Evolutionary conservation across 176 grass and related monocot genomes (phyloP).

Genomic region (Pontederia paniculata): DNA sequence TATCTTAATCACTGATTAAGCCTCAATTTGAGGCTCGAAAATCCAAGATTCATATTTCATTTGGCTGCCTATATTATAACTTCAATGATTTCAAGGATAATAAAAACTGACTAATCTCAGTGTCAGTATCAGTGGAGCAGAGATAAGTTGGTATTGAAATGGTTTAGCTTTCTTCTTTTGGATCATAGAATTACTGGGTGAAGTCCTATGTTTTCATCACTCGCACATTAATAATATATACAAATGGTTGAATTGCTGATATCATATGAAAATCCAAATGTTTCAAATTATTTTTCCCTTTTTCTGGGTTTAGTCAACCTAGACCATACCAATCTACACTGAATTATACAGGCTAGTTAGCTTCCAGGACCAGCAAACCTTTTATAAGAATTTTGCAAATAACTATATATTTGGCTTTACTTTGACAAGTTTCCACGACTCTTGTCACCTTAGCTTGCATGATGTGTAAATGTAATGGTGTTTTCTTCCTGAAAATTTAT

Average conservation of each 20-base stretch:
- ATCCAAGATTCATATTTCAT: conserved; percentile 42
- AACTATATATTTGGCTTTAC: too few species aligned
- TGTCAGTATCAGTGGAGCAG: neutral
- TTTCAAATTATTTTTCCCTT: conserved; percentile 1
- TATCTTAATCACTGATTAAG: conserved; percentile 74
- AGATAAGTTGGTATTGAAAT: too few species aligned
- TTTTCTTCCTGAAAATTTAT: neutral
- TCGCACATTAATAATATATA: too few species aligned
- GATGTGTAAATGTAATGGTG: neutral
- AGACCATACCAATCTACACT: too few species aligned
- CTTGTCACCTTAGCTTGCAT: neutral
- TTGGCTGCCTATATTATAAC: neutral
- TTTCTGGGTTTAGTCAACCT: conserved; percentile 1
- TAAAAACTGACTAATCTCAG: neutral
- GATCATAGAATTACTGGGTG: too few species aligned
- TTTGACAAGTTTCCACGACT: neutral
- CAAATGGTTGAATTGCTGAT: conserved; percentile 67
- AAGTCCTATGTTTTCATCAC: too few species aligned
- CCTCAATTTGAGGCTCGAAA: conserved; percentile 85
- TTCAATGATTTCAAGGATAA: neutral
- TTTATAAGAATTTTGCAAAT: too few species aligned
- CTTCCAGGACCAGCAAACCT: too few species aligned
- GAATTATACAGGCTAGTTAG: too few species aligned
- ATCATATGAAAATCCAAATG: neutral
- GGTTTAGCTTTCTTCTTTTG: too few species aligned